Conservation (phyloP, 176 grass and related monocot genomes). For the Cenchrus purpureus region DNA sequence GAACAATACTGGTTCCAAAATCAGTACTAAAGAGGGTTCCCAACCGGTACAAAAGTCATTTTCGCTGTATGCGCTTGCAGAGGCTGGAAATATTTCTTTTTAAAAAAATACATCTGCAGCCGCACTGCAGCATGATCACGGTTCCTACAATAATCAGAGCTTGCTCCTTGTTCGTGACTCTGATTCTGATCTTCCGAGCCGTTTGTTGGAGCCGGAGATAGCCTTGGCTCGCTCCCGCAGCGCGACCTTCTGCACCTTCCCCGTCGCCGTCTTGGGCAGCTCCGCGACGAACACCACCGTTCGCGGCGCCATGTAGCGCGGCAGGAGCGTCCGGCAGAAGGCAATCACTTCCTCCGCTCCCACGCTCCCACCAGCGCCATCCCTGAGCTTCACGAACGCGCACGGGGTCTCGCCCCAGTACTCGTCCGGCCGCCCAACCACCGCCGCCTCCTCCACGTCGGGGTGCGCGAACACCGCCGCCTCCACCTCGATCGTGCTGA, state of each 20-base stretch:
- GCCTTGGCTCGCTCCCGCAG: slow-evolving; percentile 56
- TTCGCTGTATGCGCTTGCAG: no score
- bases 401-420: slow-evolving; percentile 76
- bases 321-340: slow-evolving; percentile 53
- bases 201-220: background rate
- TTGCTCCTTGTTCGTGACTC: slow-evolving; percentile 42
- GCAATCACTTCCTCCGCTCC: slow-evolving; percentile 55
- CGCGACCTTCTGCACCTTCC: slow-evolving; percentile 64
- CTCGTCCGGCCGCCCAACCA: slow-evolving; percentile 59
- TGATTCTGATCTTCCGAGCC: background rate
- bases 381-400: slow-evolving; percentile 58
- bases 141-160: slow-evolving; percentile 1
- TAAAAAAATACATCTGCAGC: no score
- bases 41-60: no score
- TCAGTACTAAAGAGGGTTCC: no score
- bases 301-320: slow-evolving; percentile 55
- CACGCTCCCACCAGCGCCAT: slow-evolving; percentile 17
- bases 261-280: slow-evolving; percentile 71
- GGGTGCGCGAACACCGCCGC: slow-evolving; percentile 54
- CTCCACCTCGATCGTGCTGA: slow-evolving; percentile 69
- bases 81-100: no score
- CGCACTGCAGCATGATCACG: no score
- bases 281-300: slow-evolving; percentile 59
- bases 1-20: no score
- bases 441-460: slow-evolving; percentile 53